phyloP scores from a whole-genome alignment of 2,329 filamentous ascomycete species.

The Alternaria viburni region DNA sequence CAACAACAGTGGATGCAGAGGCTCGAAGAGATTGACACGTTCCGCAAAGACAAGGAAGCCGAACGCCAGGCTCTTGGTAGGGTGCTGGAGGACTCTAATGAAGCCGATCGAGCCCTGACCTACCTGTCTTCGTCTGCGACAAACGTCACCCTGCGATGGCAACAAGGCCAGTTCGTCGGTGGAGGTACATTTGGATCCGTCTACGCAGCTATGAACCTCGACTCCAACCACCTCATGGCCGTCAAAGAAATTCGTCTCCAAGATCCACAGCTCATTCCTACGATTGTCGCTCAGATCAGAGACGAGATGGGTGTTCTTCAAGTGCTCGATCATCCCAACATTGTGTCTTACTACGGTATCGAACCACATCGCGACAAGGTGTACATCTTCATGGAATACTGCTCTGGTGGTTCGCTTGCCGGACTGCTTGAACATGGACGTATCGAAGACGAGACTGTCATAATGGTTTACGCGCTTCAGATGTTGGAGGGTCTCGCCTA shows the following conservation, averaged over 20 bases:
- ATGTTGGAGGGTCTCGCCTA: conserved; percentile 93
- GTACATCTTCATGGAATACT: conserved; percentile 99
- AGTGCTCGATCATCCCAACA: conserved; percentile 94
- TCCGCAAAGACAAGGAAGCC: conserved; percentile 77
- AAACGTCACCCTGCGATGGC: conserved; percentile 95
- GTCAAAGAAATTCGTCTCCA: conserved; percentile 98
- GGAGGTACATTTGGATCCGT: conserved; percentile 97
- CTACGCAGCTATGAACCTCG: conserved; percentile 95
- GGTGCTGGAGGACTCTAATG: conserved; percentile 92
- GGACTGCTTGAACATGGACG: conserved; percentile 90
- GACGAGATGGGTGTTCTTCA: conserved; percentile 98
- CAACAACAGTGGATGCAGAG: conserved; percentile 76
- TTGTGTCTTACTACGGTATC: conserved; percentile 97
- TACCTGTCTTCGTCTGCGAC: conserved; percentile 93
- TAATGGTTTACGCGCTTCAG: conserved; percentile 94
- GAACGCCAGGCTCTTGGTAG: conserved; percentile 87
- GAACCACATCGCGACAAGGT: conserved; percentile 98
- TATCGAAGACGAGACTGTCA: conserved; percentile 96
- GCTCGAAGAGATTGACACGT: conserved; percentile 77
- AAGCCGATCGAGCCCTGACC: conserved; percentile 92
- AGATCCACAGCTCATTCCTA: conserved; percentile 93
- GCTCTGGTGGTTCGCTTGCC: conserved; percentile 90
- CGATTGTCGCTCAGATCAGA: conserved; percentile 89
- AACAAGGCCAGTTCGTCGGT: conserved; percentile 97
- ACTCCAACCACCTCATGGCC: conserved; percentile 95